Percentiles rank a stretch among this genome's conserved stretches.
These are phyloP conservation scores for Phytophthora brassicae DNA, from an alignment of 352 stramenopile species.

Conservation along the genomic window DNA sequence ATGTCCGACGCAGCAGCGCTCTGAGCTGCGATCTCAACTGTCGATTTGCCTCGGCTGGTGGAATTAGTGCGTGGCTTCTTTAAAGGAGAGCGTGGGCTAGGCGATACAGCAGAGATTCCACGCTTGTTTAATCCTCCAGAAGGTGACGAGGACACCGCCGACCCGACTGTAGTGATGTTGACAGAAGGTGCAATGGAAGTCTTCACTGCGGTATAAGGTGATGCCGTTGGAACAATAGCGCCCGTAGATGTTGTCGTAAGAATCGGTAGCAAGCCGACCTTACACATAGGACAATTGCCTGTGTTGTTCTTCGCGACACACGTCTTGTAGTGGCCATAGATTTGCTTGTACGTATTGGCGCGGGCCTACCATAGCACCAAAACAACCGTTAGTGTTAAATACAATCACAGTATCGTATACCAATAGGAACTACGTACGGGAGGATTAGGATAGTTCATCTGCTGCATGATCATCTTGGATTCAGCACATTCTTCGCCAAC, in stretches of 20 bases:
- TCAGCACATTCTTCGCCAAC: constrained; percentile 79
- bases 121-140: constrained; percentile 51
- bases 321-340: constrained; percentile 82
- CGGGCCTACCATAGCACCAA: constrained; percentile 38
- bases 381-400: neutral
- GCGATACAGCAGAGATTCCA: constrained; percentile 49
- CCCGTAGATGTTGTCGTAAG: constrained; percentile 26
- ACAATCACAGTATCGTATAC: neutral
- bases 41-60: constrained; percentile 35
- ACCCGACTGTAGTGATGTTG: constrained; percentile 12
- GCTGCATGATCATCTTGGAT: constrained; percentile 70
- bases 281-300: constrained; percentile 82
- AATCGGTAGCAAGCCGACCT: constrained; percentile 73
- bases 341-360: constrained; percentile 87
- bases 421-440: constrained; percentile 35
- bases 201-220: constrained; percentile 27
- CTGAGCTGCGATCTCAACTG: constrained; percentile 33
- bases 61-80: constrained; percentile 71
- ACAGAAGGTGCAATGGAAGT: constrained; percentile 3
- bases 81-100: constrained; percentile 70
- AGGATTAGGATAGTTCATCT: constrained; percentile 70
- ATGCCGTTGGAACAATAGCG: constrained; percentile 25
- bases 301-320: constrained; percentile 82
- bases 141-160: constrained; percentile 36
- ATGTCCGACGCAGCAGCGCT: constrained; percentile 29